A percentile compares a stretch with the other conserved stretches of the same genome.
These are phyloP conservation scores for Halophytophthora batemanensis DNA, from an alignment of 352 stramenopile species.

Conservation along the genomic window DNA sequence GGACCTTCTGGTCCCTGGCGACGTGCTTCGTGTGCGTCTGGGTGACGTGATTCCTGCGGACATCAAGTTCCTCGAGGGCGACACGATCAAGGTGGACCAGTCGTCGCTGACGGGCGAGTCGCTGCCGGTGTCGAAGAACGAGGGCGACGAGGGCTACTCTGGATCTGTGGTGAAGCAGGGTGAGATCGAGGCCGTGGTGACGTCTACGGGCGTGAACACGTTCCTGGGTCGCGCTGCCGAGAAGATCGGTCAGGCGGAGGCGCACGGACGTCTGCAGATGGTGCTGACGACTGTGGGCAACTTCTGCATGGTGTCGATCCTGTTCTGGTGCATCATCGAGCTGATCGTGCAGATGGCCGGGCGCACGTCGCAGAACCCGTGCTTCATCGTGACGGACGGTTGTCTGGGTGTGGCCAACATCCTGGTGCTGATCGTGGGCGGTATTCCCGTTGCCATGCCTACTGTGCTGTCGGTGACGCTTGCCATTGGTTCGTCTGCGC, in stretches of 20 bases:
- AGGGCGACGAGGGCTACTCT: slow-evolving; percentile 79
- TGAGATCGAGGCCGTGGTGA: slow-evolving; percentile 90
- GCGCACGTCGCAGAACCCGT: slow-evolving; percentile 70
- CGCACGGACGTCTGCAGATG: slow-evolving; percentile 85
- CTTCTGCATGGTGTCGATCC: slow-evolving; percentile 85
- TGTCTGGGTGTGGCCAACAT: slow-evolving; percentile 72
- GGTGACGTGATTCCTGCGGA: slow-evolving; percentile 93
- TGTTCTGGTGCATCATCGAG: slow-evolving; percentile 85
- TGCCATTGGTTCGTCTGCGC: slow-evolving; percentile 86
- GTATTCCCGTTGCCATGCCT: slow-evolving; percentile 93
- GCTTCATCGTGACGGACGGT: slow-evolving; percentile 75
- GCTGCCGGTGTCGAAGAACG: slow-evolving; percentile 87
- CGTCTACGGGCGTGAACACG: slow-evolving; percentile 83
- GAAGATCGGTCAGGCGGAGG: slow-evolving; percentile 73
- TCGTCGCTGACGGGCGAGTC: slow-evolving; percentile 94
- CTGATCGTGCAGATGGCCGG: slow-evolving; percentile 82
- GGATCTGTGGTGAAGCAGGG: slow-evolving; percentile 84
- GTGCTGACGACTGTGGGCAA: slow-evolving; percentile 93
- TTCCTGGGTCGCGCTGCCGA: slow-evolving; percentile 89
- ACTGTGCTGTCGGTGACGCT: slow-evolving; percentile 91
- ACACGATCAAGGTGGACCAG: slow-evolving; percentile 87
- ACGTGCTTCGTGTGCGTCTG: slow-evolving; percentile 75
- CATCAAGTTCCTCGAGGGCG: slow-evolving; percentile 79
- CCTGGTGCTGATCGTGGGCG: slow-evolving; percentile 89
- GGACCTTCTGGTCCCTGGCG: slow-evolving; percentile 64